A percentile compares a stretch with the other conserved stretches of the same genome.
Evolutionary conservation across 352 stramenopile species (phyloP).

Genomic region (Phytophthora foliorum): DNA sequence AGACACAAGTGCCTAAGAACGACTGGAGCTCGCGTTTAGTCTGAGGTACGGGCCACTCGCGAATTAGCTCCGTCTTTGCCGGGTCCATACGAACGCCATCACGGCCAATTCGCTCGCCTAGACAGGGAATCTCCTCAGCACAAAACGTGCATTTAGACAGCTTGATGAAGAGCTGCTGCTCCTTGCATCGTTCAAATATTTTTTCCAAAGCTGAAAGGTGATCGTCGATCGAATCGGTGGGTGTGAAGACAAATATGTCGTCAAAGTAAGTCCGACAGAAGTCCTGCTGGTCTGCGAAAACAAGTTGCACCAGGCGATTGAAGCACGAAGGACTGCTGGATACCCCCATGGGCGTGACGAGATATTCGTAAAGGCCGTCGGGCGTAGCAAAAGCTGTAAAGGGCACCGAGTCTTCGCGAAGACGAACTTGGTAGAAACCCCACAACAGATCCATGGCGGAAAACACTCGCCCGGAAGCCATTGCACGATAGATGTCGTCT

Average conservation of each 20-base stretch:
- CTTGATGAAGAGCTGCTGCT: conserved; percentile 8
- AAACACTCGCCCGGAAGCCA: not conserved
- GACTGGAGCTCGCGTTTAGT: no score
- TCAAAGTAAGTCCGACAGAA: conserved; percentile 6
- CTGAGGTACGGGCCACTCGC: no score
- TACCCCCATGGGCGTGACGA: conserved; percentile 2
- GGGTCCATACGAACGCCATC: conserved; percentile 16
- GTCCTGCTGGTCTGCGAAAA: not conserved
- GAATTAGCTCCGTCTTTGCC: no score
- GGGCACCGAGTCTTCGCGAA: not conserved
- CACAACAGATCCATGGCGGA: not conserved
- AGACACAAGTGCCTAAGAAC: no score
- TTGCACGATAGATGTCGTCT: not conserved
- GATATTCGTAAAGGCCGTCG: conserved; percentile 7
- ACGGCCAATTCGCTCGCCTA: not conserved
- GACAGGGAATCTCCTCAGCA: conserved; percentile 9
- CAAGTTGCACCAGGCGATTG: not conserved
- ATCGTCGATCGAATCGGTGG: not conserved
- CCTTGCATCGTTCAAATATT: not conserved
- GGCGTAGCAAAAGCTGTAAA: conserved; percentile 2
- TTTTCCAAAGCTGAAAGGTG: conserved; percentile 2
- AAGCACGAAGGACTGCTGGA: conserved; percentile 9
- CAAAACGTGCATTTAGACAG: conserved; percentile 22
- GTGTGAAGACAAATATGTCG: conserved; percentile 10
- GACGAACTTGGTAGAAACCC: conserved; percentile 3